A percentile compares a stretch with the other conserved stretches of the same genome.
These are phyloP conservation scores for Aspergillus fijiensis DNA, from an alignment of 2,329 filamentous ascomycete genomes.

Conservation along the genomic window DNA sequence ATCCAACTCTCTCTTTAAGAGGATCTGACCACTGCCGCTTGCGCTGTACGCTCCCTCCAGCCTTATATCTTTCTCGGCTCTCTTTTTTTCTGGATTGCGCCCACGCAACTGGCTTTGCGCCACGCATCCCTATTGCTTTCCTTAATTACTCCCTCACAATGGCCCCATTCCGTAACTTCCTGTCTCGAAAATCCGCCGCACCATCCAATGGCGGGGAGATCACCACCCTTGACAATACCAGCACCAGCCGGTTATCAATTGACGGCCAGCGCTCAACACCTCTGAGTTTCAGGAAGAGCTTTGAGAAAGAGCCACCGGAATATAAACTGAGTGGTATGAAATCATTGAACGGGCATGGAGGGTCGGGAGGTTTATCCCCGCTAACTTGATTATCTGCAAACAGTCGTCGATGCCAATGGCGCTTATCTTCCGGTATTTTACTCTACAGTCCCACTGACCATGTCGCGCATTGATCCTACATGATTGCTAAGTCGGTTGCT, in stretches of 20 bases:
- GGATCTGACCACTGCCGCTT: slow-evolving; percentile 10
- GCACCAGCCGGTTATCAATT: slow-evolving; percentile 40
- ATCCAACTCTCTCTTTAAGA: slow-evolving; percentile 1
- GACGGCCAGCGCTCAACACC: slow-evolving; percentile 46
- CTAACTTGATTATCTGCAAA: slow-evolving; percentile 28
- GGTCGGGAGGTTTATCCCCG: not conserved
- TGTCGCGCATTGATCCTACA: not conserved
- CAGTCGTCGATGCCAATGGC: slow-evolving; percentile 94
- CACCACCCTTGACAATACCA: slow-evolving; percentile 53
- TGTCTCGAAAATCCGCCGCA: slow-evolving; percentile 59
- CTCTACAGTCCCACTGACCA: not conserved
- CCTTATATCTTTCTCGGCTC: not conserved
- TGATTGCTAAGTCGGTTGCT: slow-evolving; percentile 7
- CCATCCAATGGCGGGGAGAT: slow-evolving; percentile 36
- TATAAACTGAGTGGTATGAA: slow-evolving; percentile 76
- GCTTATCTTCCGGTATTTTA: slow-evolving; percentile 80
- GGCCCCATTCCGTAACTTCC: slow-evolving; percentile 70
- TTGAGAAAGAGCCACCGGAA: slow-evolving; percentile 67
- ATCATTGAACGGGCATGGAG: not conserved
- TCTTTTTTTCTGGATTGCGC: not conserved
- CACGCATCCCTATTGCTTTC: not conserved
- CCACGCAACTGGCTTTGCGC: slow-evolving; percentile 1
- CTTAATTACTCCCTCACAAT: slow-evolving; percentile 43
- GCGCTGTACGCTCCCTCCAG: not conserved
- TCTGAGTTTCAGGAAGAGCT: slow-evolving; percentile 61